These are phyloP conservation scores for Didymellaceae sp. DNA, from an alignment of 2,329 filamentous ascomycete species.

Conservation along the genomic window DNA sequence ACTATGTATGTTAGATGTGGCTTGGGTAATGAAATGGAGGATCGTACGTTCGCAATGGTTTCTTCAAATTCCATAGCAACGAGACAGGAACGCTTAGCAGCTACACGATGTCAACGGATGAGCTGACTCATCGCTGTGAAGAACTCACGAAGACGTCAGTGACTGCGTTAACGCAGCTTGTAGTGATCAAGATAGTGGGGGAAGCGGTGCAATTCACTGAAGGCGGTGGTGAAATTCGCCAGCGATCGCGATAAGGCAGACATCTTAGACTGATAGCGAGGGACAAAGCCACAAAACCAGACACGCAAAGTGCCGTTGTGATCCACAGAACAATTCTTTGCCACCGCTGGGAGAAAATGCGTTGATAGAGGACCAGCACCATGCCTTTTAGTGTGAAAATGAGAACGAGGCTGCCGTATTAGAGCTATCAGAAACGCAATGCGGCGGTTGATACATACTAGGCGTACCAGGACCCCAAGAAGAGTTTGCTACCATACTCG, in stretches of 20 bases:
- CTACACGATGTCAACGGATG: not conserved
- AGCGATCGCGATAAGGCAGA: slow-evolving; percentile 8
- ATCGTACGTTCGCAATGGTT: slow-evolving; percentile 15
- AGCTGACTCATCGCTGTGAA: not conserved
- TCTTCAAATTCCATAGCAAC: slow-evolving; percentile 22
- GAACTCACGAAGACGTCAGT: slow-evolving; percentile 16
- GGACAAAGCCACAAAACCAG: slow-evolving; percentile 8
- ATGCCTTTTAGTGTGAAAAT: slow-evolving; percentile 23
- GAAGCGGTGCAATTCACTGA: slow-evolving; percentile 15
- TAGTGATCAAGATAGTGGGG: slow-evolving; percentile 13
- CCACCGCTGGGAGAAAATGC: slow-evolving; percentile 18
- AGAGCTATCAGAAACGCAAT: not conserved
- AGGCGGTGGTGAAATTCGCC: slow-evolving; percentile 15
- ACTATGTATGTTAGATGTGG: not conserved
- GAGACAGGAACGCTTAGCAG: slow-evolving; percentile 20
- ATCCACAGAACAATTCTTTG: slow-evolving; percentile 15
- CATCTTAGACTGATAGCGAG: slow-evolving; percentile 18
- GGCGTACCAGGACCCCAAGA: slow-evolving; percentile 19
- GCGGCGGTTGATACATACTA: slow-evolving; percentile 11
- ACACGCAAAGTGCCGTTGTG: slow-evolving; percentile 14
- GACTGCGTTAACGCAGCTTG: slow-evolving; percentile 20
- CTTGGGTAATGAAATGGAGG: not conserved
- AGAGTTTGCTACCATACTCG: slow-evolving; percentile 16
- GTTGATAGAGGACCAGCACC: slow-evolving; percentile 21
- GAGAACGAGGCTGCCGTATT: slow-evolving; percentile 1